phyloP scores from a whole-genome alignment of 257 asterid species.

The Solanum tacnaense region DNA sequence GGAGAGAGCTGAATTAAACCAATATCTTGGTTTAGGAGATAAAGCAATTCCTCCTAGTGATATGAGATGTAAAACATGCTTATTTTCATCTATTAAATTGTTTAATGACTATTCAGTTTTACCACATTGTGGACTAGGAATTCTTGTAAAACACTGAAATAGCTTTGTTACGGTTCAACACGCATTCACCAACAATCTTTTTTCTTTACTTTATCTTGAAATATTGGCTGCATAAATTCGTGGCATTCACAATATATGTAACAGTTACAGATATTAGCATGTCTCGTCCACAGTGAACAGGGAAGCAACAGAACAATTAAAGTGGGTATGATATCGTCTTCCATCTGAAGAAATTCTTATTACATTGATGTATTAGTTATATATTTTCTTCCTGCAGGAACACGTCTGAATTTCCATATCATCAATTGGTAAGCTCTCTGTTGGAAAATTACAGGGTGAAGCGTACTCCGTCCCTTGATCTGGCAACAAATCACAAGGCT shows the following conservation, averaged over 20 bases:
- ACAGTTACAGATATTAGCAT: neutral
- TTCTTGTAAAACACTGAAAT: too few relatives aligned
- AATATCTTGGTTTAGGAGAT: neutral
- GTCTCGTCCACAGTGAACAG: neutral
- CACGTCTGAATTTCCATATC: slow-evolving; percentile 42
- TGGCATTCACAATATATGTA: neutral
- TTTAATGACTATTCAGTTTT: neutral
- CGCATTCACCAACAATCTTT: neutral
- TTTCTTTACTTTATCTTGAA: neutral
- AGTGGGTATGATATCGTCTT: neutral
- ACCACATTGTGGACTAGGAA: neutral
- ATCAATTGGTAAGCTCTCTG: slow-evolving; percentile 41
- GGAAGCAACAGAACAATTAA: neutral
- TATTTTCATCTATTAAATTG: neutral
- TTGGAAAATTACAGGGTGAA: slow-evolving; percentile 47
- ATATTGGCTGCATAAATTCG: neutral
- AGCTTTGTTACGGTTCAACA: neutral
- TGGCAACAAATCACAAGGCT: slow-evolving; percentile 47
- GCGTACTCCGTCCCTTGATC: slow-evolving; percentile 21
- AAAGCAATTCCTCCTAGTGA: neutral
- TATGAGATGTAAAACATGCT: neutral
- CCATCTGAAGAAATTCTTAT: neutral
- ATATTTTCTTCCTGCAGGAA: slow-evolving; percentile 32
- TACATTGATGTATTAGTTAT: neutral
- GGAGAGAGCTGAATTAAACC: neutral